Percentiles rank a stretch among this genome's conserved stretches.
Evolutionary conservation across 2,329 filamentous ascomycete genomes (phyloP).

Genomic region (Trichoderma cornu-damae): DNA sequence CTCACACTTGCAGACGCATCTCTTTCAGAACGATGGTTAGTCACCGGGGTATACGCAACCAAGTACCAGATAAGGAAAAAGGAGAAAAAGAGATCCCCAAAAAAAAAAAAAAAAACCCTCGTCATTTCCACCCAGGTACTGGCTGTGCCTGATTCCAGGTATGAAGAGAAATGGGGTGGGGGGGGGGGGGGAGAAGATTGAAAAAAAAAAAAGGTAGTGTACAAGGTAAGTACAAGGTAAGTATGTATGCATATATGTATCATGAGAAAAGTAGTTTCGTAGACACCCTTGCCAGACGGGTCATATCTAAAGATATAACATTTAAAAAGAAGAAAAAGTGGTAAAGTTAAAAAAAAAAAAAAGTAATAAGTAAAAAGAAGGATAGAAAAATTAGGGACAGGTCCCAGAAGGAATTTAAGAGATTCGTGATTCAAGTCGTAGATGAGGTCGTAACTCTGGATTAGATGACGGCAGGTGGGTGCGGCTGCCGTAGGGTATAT

Average conservation of each 20-base stretch:
- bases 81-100: not conserved
- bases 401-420: not conserved
- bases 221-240: not conserved
- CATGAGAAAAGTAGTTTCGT: not conserved
- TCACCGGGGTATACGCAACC: slow-evolving; percentile 20
- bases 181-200: not conserved
- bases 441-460: not conserved
- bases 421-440: slow-evolving; percentile 5
- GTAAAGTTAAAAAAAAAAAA: not conserved
- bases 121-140: not conserved
- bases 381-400: not conserved
- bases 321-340: not conserved
- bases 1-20: too few species aligned
- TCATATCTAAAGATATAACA: slow-evolving; percentile 4
- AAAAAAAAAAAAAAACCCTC: not conserved
- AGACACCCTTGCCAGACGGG: slow-evolving; percentile 5
- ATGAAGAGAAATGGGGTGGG: not conserved
- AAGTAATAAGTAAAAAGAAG: not conserved
- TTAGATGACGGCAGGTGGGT: slow-evolving; percentile 10
- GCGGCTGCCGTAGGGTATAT: slow-evolving; percentile 9
- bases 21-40: slow-evolving; percentile 2
- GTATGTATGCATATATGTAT: not conserved
- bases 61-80: slow-evolving; percentile 1
- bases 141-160: not conserved
- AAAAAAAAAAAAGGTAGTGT: not conserved